Evolutionary conservation across 768 basidiomycete species (phyloP), one percentile per base, ranked within the genome.

Genomic region (Russula earlei): DNA sequence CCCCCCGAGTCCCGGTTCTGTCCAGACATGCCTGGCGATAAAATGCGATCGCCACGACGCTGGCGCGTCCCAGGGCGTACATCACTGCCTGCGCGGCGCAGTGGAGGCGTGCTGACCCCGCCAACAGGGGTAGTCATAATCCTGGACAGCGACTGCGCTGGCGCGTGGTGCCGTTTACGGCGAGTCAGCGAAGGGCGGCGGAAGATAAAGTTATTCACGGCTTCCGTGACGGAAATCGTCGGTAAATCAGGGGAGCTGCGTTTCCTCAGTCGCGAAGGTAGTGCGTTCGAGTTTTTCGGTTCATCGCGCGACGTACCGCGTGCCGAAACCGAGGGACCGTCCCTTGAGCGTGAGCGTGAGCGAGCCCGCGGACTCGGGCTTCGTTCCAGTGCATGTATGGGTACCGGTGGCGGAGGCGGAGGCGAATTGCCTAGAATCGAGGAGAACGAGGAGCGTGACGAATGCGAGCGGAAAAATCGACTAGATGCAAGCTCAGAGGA

Each of bases 401-500:
- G 22, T 17, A 49, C 34, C 5, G 34, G 46, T 5, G 46, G 29
- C 17, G 50, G 34, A 17, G 24, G 37, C 24, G 59, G 29, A 1
- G 51, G 22, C 14, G 51, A 48, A 36, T 31, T 72, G 4, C 75
- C 76, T 0, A 75, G 76, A 38, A 73, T 75, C 2, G 85, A 85
- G 0, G 84, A 81, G 0, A 76, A 66, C 0, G 83, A 84, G 0
- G 83, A 84, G 10, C 74, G 74, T 0, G 73, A 67, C 0, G 77
- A 77, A 49, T 71, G 68, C 0, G 79, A 72, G 40, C 69, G 61
- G 45, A 75, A 69, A 65, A 82, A 83, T 65, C 77, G 80, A 24
- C 72, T 72, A 0, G 75, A 69, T 1, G 81, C 80, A 2, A 78
- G 77, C 19, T 78, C 72, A 41, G 82, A 80, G 3, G 78, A 79